Conservation (phyloP, 106 monocot species). For the Apostasia shenzhenica region DNA sequence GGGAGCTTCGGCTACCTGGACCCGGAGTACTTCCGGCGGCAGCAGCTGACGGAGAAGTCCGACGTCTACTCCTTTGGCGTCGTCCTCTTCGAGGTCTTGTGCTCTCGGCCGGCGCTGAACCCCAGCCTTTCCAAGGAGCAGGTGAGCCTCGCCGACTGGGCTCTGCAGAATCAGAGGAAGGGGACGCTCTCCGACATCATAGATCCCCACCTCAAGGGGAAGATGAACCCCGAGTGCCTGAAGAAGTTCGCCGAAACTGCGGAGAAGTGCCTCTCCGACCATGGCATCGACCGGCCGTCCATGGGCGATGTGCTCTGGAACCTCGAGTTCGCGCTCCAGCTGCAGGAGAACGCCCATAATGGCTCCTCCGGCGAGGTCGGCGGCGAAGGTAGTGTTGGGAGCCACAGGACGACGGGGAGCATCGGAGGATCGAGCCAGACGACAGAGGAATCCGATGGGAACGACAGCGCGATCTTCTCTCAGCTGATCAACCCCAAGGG, state of each 20-base stretch:
- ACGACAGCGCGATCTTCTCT: constrained; percentile 5
- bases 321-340: constrained; percentile 52
- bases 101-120: constrained; percentile 57
- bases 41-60: constrained; percentile 76
- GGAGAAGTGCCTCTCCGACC: constrained; percentile 59
- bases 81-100: constrained; percentile 69
- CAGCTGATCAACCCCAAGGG: constrained; percentile 6
- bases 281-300: constrained; percentile 52
- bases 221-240: constrained; percentile 53
- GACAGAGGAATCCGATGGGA: neutral
- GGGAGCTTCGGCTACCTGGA: constrained; percentile 87
- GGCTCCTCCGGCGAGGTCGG: neutral
- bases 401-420: neutral
- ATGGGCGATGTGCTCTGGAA: constrained; percentile 95
- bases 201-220: constrained; percentile 41
- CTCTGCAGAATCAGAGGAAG: constrained; percentile 29
- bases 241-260: constrained; percentile 54
- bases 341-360: constrained; percentile 36
- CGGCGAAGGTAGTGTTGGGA: neutral
- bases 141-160: constrained; percentile 68
- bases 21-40: constrained; percentile 74
- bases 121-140: constrained; percentile 53
- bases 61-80: constrained; percentile 89
- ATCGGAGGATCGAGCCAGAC: neutral
- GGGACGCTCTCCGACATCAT: constrained; percentile 38